Conservation (phyloP, 2,329 filamentous ascomycete species). For the Penicillium sp. region DNA sequence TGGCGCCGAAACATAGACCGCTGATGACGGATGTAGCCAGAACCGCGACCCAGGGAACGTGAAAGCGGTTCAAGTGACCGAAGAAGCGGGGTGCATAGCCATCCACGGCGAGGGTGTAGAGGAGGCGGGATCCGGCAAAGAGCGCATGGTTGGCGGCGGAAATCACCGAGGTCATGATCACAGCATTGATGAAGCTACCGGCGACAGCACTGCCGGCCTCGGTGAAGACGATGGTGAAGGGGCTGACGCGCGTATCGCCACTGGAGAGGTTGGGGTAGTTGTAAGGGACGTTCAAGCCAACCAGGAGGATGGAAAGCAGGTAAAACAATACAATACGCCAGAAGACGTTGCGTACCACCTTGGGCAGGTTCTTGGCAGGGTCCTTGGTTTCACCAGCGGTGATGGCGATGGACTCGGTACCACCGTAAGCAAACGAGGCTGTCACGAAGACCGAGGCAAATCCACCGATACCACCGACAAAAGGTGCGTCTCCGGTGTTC, state of each 20-base stretch:
- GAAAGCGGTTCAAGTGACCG: slow-evolving; percentile 48
- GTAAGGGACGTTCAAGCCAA: slow-evolving; percentile 62
- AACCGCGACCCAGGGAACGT: slow-evolving; percentile 55
- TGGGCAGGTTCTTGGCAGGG: slow-evolving; percentile 59
- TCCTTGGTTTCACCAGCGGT: slow-evolving; percentile 66
- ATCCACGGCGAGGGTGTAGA: slow-evolving; percentile 57
- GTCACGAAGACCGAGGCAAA: slow-evolving; percentile 65
- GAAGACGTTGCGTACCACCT: slow-evolving; percentile 64
- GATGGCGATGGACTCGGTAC: slow-evolving; percentile 64
- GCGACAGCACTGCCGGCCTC: slow-evolving; percentile 55
- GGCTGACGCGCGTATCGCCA: slow-evolving; percentile 49
- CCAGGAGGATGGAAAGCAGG: slow-evolving; percentile 51
- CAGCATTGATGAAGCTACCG: slow-evolving; percentile 60
- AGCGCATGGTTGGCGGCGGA: slow-evolving; percentile 60
- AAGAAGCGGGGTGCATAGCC: slow-evolving; percentile 58
- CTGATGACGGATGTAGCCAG: slow-evolving; percentile 54
- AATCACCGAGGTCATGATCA: slow-evolving; percentile 59
- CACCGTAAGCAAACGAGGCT: slow-evolving; percentile 61
- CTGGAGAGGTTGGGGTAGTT: slow-evolving; percentile 47
- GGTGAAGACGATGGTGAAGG: slow-evolving; percentile 62
- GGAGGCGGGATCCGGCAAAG: slow-evolving; percentile 55
- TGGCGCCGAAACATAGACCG: slow-evolving; percentile 63
- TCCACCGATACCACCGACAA: slow-evolving; percentile 63
- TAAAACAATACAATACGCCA: slow-evolving; percentile 61
- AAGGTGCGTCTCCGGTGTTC: slow-evolving; percentile 60